Evolutionary conservation across 371 early-diverging fungal species (phyloP).

Genomic region (Chytridium lagenaria): DNA sequence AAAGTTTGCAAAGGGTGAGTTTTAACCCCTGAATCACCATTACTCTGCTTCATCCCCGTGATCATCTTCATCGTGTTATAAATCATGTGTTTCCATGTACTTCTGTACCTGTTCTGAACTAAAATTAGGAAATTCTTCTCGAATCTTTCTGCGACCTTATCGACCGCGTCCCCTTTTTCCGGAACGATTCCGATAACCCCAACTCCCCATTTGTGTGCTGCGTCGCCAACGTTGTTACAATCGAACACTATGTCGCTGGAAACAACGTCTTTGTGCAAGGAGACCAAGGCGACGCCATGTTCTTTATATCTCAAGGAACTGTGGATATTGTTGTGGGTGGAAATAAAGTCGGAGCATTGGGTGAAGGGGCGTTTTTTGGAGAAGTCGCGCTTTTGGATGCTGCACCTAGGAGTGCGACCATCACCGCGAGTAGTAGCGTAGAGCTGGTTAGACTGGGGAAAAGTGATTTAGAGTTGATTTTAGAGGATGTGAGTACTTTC

Average conservation of each 20-base stretch:
- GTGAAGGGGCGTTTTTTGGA: slow-evolving; percentile 43
- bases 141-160: slow-evolving; percentile 35
- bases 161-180: slow-evolving; percentile 38
- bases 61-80: too few relatives aligned
- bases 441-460: slow-evolving; percentile 37
- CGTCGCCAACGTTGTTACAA: slow-evolving; percentile 37
- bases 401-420: slow-evolving; percentile 43
- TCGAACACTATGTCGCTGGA: slow-evolving; percentile 38
- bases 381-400: slow-evolving; percentile 45
- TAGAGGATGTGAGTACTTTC: slow-evolving; percentile 12
- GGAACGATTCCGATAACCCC: slow-evolving; percentile 35
- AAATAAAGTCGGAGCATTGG: slow-evolving; percentile 25
- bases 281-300: slow-evolving; percentile 34
- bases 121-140: slow-evolving; percentile 38
- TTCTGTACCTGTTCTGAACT: too few relatives aligned
- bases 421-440: slow-evolving; percentile 31
- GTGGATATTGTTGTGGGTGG: slow-evolving; percentile 38
- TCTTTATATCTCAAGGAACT: slow-evolving; percentile 42
- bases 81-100: too few relatives aligned
- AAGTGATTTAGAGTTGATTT: slow-evolving; percentile 30
- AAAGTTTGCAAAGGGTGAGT: slow-evolving; percentile 27
- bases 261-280: slow-evolving; percentile 44
- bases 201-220: slow-evolving; percentile 37
- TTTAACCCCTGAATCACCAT: too few relatives aligned
- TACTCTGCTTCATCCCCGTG: too few relatives aligned